A percentile compares a stretch with the other conserved stretches of the same genome.
These are phyloP conservation scores for Trichoderma sp. DNA, from an alignment of 2,329 filamentous ascomycete genomes.

Conservation along the genomic window DNA sequence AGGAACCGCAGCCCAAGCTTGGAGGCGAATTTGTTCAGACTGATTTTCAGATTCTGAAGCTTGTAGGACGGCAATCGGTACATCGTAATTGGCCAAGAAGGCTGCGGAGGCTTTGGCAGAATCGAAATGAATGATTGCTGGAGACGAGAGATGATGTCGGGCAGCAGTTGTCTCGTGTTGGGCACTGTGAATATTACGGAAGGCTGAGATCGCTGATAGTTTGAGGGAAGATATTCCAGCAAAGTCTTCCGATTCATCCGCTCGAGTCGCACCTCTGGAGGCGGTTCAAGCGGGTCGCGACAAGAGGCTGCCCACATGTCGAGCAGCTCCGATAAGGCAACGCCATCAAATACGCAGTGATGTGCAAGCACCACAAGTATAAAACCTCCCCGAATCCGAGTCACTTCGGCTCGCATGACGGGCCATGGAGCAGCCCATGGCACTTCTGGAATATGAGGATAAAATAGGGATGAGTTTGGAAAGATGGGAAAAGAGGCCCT, in stretches of 20 bases:
- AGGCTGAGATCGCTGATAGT: neutral
- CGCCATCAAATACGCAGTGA: neutral
- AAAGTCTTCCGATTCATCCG: neutral
- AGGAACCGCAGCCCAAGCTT: neutral
- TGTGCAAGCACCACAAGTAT: constrained; percentile 1
- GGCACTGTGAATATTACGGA: neutral
- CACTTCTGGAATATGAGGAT: constrained; percentile 1
- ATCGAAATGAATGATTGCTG: neutral
- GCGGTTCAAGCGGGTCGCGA: neutral
- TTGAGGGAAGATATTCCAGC: neutral
- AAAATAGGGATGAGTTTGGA: neutral
- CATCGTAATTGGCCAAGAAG: neutral
- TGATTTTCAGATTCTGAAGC: neutral
- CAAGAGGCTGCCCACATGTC: neutral
- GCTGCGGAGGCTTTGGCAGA: neutral
- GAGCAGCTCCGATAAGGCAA: neutral
- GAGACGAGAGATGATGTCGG: neutral
- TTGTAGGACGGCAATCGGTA: constrained; percentile 1
- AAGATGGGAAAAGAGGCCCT: neutral
- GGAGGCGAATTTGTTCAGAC: neutral
- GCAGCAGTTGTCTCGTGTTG: neutral
- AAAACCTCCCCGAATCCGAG: neutral
- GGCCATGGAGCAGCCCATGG: neutral
- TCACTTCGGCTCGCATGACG: neutral
- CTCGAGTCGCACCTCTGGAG: neutral